Evolutionary conservation across 306 rosid species (phyloP), one percentile per base, ranked within the genome.

Genomic region (Ormosia emarginata): DNA sequence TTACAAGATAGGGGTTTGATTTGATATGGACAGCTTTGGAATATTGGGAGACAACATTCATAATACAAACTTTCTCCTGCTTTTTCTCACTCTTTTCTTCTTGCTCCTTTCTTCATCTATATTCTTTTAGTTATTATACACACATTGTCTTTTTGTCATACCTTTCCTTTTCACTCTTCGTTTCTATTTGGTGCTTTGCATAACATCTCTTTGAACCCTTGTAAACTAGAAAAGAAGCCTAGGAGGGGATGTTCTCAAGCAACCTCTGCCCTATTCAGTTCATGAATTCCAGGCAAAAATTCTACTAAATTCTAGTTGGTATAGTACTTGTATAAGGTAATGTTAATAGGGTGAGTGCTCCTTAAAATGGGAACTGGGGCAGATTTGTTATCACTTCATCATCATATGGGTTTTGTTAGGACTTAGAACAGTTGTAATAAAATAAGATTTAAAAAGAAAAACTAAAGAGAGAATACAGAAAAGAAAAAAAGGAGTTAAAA

Each of bases 21-120:
- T 74, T 91, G 97, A 93, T 85, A 75, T 83, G 81, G 90, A 91
- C 97, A 46, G 86, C 57, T 90, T 83, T 89, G 89, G 97, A 92
- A 94, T 92, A 91, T 91, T 89, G 81, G 88, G 90, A 55, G 97
- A 93, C 98, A 92, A 82, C 72, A 77, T 82, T 90, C 89, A 86
- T 84, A 79, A 79, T 86, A 93, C 86, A 90, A 89, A 71, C 89
- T 87, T 88, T 82, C 88, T 77, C 74, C 79, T 65, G 85, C 79
- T 79, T 90, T 84, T 83, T 71, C 41, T 52, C 40, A 64, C 66
- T 55, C 75, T 58, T 78, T 79, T 79, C 76, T 75, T 56, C 64
- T 58, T 78, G 15, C 47, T 78, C 81, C 70, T 82, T 81, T 85
- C 82, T 80, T 15, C 72, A 43, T 70, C 77, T 34, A 81, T 81